Conservation (phyloP, 306 rosid species). For the Vicia villosa region DNA sequence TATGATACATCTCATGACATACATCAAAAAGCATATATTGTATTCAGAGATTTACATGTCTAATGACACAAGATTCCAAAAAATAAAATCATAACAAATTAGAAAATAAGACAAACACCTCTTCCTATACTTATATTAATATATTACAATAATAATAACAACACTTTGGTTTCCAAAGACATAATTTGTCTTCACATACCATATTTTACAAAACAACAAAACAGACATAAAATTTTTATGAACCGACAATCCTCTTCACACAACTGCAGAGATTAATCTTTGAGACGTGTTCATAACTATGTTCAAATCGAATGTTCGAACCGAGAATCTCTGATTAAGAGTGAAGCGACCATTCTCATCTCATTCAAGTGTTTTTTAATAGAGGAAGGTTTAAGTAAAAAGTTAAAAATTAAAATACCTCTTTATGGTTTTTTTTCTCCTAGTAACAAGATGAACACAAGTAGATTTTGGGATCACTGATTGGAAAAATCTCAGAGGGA, state of each 20-base stretch:
- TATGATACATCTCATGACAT: slow-evolving; percentile 45
- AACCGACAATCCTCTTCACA: no score
- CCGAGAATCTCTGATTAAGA: no score
- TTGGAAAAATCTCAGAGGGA: slow-evolving; percentile 28
- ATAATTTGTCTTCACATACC: slow-evolving; percentile 43
- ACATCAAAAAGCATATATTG: slow-evolving; percentile 42
- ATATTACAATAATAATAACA: slow-evolving; percentile 30
- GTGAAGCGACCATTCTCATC: no score
- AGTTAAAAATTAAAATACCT: slow-evolving; percentile 28
- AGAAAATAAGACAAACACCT: slow-evolving; percentile 33
- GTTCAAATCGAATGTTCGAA: no score
- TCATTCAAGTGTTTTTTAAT: no score
- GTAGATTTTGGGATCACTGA: slow-evolving; percentile 5
- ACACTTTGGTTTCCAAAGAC: slow-evolving; percentile 41
- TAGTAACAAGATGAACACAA: slow-evolving; percentile 30
- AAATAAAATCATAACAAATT: slow-evolving; percentile 7
- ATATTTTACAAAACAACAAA: slow-evolving; percentile 27
- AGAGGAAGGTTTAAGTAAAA: slow-evolving; percentile 4
- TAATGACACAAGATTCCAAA: slow-evolving; percentile 14
- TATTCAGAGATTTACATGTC: slow-evolving; percentile 11
- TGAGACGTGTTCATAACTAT: no score
- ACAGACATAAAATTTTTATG: neutral
- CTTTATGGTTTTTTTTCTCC: neutral
- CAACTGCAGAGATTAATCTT: no score
- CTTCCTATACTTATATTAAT: slow-evolving; percentile 44